These are phyloP conservation scores for Syzygium syzygioides DNA, from an alignment of 441 rosid genomes.

Conservation along the genomic window DNA sequence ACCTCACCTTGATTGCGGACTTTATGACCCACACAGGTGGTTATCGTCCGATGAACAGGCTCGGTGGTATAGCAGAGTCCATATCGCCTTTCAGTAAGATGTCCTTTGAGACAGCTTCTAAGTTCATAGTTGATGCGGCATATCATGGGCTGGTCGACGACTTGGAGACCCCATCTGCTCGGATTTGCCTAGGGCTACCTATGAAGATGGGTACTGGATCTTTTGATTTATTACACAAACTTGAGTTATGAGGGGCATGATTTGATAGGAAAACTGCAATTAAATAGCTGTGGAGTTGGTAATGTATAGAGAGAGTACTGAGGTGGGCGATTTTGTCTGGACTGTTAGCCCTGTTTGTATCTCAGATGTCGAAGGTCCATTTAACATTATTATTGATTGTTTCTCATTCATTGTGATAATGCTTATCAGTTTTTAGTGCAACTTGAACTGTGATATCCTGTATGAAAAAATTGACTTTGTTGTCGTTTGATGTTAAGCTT, in stretches of 20 bases:
- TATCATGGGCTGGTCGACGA: slow-evolving; percentile 57
- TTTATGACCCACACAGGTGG: slow-evolving; percentile 87
- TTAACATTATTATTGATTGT: background rate
- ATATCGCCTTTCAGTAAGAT: slow-evolving; percentile 81
- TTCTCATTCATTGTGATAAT: background rate
- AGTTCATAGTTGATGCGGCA: slow-evolving; percentile 92
- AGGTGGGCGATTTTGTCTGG: background rate
- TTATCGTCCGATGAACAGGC: slow-evolving; percentile 90
- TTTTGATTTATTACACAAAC: slow-evolving; percentile 75
- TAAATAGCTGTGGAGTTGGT: background rate
- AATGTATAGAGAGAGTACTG: background rate
- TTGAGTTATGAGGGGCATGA: slow-evolving; percentile 33
- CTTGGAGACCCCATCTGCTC: slow-evolving; percentile 82
- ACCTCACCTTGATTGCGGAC: slow-evolving; percentile 81
- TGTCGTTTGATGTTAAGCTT: background rate
- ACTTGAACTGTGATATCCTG: background rate
- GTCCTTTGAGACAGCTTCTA: slow-evolving; percentile 91
- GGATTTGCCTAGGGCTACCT: slow-evolving; percentile 92
- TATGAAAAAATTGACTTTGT: background rate
- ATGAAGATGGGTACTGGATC: slow-evolving; percentile 91
- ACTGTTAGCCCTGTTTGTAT: background rate
- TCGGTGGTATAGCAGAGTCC: slow-evolving; percentile 85
- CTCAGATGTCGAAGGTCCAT: background rate
- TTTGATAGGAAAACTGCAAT: background rate
- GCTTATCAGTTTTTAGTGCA: background rate